These are phyloP conservation scores for Ophiostoma sp. DNA, from an alignment of 2,329 filamentous ascomycete genomes.

Conservation along the genomic window DNA sequence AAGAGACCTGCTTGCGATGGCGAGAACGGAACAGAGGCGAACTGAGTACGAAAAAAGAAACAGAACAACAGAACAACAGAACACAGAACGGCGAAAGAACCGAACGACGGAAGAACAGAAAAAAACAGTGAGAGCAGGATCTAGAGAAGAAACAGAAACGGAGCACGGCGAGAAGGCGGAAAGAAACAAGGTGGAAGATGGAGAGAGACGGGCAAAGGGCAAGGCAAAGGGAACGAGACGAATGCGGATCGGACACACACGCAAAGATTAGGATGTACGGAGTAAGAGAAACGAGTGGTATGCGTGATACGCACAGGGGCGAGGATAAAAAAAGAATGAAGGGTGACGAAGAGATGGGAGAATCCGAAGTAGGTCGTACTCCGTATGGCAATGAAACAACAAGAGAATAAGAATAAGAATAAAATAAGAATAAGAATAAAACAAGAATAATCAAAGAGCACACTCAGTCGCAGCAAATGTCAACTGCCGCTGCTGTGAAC, in stretches of 20 bases:
- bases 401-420: background rate
- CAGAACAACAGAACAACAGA: background rate
- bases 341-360: background rate
- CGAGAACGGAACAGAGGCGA: background rate
- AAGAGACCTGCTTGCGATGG: conserved; percentile 15
- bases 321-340: background rate
- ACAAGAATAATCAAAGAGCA: background rate
- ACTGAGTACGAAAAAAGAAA: background rate
- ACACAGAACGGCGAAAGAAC: background rate
- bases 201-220: background rate
- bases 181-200: conserved; percentile 1
- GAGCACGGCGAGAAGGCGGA: background rate
- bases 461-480: background rate
- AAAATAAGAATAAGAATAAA: background rate
- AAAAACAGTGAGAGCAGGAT: background rate
- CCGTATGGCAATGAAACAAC: background rate
- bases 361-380: background rate
- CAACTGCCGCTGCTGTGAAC: background rate
- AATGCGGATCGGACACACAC: conserved; percentile 2
- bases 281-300: background rate
- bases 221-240: background rate
- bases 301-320: background rate
- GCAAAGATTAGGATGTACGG: background rate
- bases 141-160: conserved; percentile 3
- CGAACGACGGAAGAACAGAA: background rate